Conservation (phyloP, 441 rosid genomes). For the Syzygium malaccense region DNA sequence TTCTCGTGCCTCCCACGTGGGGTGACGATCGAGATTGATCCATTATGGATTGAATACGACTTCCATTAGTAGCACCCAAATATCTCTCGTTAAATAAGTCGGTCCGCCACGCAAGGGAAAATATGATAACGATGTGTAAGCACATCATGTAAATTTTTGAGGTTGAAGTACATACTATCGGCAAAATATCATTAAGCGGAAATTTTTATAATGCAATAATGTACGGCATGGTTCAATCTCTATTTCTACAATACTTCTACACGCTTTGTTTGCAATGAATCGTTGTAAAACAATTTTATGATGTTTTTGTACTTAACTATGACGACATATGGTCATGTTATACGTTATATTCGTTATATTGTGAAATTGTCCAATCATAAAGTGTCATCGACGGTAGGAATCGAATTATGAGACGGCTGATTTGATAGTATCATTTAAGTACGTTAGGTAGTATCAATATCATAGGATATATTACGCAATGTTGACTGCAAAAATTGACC, state of each 20-base stretch:
- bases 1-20: neutral
- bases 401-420: neutral
- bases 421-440: neutral
- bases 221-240: no score
- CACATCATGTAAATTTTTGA: neutral
- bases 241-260: neutral
- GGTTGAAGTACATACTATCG: neutral
- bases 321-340: neutral
- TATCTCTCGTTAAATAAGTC: neutral
- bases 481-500: neutral
- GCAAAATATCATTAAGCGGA: neutral
- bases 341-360: fast-evolving
- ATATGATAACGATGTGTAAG: neutral
- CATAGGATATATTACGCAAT: neutral
- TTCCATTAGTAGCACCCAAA: neutral
- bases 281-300: neutral
- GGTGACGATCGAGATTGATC: neutral
- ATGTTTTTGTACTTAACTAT: neutral
- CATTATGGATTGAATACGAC: no score
- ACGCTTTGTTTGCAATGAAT: neutral
- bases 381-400: neutral
- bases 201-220: neutral
- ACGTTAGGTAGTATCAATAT: neutral
- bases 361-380: neutral
- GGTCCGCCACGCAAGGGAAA: neutral